Base-by-base conservation (phyloP, 1,139 yeast genomes). In the Saccharomyces pastorianus region DNA sequence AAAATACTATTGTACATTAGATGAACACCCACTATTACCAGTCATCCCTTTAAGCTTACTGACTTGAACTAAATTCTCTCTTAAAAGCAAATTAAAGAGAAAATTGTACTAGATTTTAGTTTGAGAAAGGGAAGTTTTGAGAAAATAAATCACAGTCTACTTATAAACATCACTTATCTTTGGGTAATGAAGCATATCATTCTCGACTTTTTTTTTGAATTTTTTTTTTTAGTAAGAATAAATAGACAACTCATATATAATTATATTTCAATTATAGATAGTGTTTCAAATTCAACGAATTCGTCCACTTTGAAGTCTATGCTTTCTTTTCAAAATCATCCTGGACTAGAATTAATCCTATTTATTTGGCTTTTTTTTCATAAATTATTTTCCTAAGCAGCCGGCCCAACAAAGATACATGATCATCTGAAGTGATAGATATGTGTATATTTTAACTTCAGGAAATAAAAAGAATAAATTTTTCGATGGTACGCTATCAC, bases 381-480 rank as follows among this genome's bases (percentile, higher is more conserved):
- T 20, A 4, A 20, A 20, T 20, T 4, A 20, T 20, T 20, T 20
- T 20, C 23, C 3, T 20, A 4, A 20, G 23, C 3, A 20, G 23
- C 23, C 25, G 13, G 25, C 44, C 9, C 61, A 61, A 29, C 69
- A 62, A 38, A 7, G 23, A 20, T 20, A 4, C 23, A 20, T 20
- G 23, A 20, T 20, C 3, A 20, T 20, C 23, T 20, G 3, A 20
- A 20, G 23, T 20, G 23, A 20, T 20, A n/a, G 23, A 20, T 20
- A 20, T 3, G 23, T 4, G 3, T 20, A 20, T 3, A 3, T 20
- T 20, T 20, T 20, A 4, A 20, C 3, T 20, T 5, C 38, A 32
- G 6, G 17, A 4, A 11, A 28, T 20, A 5, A 20, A 20, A 20
- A 20, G 23, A 4, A 20, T 4, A 20, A 20, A 20, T 20, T 4